Base-by-base conservation (phyloP, 805 yeast genomes). In the Candida xiaguanensis region DNA sequence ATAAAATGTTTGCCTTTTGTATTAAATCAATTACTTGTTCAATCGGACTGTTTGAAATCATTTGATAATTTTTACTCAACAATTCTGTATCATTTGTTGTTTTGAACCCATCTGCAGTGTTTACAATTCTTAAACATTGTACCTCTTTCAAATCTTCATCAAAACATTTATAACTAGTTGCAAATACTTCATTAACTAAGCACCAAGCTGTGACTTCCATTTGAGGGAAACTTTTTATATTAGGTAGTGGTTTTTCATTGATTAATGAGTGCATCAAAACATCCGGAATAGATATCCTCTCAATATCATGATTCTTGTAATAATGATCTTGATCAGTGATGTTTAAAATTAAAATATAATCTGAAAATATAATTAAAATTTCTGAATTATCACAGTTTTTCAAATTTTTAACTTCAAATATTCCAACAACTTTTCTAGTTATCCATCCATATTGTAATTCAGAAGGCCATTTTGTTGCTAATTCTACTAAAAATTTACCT, bases 371-470 rank as follows among this genome's bases (percentile, higher is more conserved):
- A 5, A 90, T 80, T 31, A 89, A 59, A 5, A 88, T 72, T 29
- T 80, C 82, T 34, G 44, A 39, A 22, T 51, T 7, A 36, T 30
- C 24, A 43, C 41, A 7, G n/a, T 34, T 30, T 34, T 56, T 50
- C 8, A 59, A 45, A 40, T 56, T 58, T 22, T 43, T 42, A 22
- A 68, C 43, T 44, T 75, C 80, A 52, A 63, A 73, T 2, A 90
- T 81, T 0, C 91, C 84, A 8, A 91, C 89, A 3, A 91, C 93
- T 43, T 95, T 74, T 45, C 98, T 70, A 26, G 82, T 76, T 20
- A 88, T 57, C 97, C 96, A 90, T 15, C 95, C 95, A 53, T 80
- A 82, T 46, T 86, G 95, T 17, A 91, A 66, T 47, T 83, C 90
- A 0, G 77, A 63, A 0, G 98, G 98, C 97, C 97, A 90, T 9